Percentiles rank a stretch among this genome's conserved stretches.
These are phyloP conservation scores for Aspergillus versicolor DNA, from an alignment of 2,329 filamentous ascomycete species.

Conservation along the genomic window DNA sequence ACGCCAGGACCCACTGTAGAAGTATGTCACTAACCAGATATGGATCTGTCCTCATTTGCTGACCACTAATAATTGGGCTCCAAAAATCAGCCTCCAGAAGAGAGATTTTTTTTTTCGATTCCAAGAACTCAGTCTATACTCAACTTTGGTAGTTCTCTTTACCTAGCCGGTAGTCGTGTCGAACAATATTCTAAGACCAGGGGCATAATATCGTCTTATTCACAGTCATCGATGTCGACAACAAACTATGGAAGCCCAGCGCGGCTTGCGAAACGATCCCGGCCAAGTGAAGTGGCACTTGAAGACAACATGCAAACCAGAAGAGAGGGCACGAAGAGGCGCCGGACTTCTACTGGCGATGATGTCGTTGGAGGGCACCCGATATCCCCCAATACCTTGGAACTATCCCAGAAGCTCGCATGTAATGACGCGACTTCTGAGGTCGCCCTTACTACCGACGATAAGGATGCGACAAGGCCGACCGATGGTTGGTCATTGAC, in stretches of 20 bases:
- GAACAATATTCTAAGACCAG: not conserved
- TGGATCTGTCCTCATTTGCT: not conserved
- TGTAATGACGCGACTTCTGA: not conserved
- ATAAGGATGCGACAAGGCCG: slow-evolving; percentile 12
- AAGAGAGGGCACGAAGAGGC: slow-evolving; percentile 31
- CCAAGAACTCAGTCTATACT: not conserved
- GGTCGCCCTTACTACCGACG: slow-evolving; percentile 12
- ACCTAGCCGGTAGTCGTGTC: not conserved
- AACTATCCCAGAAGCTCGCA: not conserved
- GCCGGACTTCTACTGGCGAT: slow-evolving; percentile 27
- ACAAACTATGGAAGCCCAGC: slow-evolving; percentile 16
- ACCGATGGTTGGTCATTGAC: slow-evolving; percentile 47
- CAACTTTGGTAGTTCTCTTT: not conserved
- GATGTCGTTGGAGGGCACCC: slow-evolving; percentile 21
- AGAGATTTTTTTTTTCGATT: slow-evolving; percentile 7
- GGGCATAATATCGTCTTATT: not conserved
- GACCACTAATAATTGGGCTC: slow-evolving; percentile 3
- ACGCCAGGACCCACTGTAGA: not conserved
- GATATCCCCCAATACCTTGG: not conserved
- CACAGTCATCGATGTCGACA: slow-evolving; percentile 15
- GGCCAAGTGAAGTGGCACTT: slow-evolving; percentile 27
- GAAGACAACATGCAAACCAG: slow-evolving; percentile 23
- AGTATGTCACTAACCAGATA: not conserved
- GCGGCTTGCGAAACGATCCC: slow-evolving; percentile 31
- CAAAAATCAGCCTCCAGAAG: not conserved